Conservation (phyloP, 257 asterid species). For the Solanum microdontum region DNA sequence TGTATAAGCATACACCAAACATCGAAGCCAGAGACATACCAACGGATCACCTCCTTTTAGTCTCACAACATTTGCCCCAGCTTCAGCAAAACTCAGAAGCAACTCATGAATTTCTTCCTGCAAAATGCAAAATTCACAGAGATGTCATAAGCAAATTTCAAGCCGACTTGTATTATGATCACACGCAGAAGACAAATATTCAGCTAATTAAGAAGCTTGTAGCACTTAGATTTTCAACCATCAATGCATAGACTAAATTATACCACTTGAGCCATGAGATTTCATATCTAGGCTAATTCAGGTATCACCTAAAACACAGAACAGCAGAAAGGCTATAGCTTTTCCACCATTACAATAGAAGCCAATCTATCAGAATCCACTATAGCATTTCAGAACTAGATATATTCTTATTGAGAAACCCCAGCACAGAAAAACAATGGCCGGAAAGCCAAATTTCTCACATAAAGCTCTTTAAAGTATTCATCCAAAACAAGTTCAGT, state of each 20-base stretch:
- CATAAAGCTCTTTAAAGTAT: background rate
- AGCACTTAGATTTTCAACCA: background rate
- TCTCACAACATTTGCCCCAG: conserved; percentile 93
- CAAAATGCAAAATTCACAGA: background rate
- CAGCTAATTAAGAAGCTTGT: background rate
- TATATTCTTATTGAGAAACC: background rate
- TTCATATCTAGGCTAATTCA: background rate
- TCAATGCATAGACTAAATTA: background rate
- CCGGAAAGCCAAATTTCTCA: background rate
- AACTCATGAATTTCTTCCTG: conserved; percentile 96
- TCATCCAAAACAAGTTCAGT: background rate
- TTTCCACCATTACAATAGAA: background rate
- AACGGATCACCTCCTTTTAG: conserved; percentile 98
- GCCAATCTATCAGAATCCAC: background rate
- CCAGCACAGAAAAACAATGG: background rate
- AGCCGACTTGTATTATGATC: background rate
- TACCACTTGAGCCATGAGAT: background rate
- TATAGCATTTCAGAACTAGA: background rate
- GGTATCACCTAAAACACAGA: background rate
- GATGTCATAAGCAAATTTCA: background rate
- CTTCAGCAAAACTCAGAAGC: conserved; percentile 93
- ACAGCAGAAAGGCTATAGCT: background rate
- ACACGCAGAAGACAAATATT: background rate
- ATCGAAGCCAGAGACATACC: conserved; percentile 29
- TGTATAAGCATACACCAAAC: background rate